Percentiles rank a stretch among this genome's conserved stretches.
Evolutionary conservation across 371 early-diverging fungal species (phyloP).

Genomic region (Parasitella parasitica): DNA sequence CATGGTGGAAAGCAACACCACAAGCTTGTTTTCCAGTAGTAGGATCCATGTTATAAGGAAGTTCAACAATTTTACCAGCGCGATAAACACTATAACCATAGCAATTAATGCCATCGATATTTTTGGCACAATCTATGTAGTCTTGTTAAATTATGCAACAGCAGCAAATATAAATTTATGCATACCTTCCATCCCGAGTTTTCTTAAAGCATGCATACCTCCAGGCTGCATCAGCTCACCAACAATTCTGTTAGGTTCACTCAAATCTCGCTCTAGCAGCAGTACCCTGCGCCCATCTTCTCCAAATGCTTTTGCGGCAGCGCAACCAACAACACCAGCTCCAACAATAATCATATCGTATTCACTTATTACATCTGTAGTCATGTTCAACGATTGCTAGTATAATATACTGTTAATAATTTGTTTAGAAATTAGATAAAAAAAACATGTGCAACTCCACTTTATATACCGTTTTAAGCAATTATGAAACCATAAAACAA

Average conservation of each 20-base stretch:
- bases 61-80: constrained; percentile 51
- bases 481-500: not conserved
- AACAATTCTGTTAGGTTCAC: constrained; percentile 92
- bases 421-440: too few species aligned
- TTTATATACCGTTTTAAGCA: not conserved
- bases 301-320: constrained; percentile 77
- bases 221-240: constrained; percentile 95
- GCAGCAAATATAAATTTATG: not conserved
- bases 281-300: constrained; percentile 68
- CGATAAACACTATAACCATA: constrained; percentile 85
- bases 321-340: constrained; percentile 85
- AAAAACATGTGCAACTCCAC: too few species aligned
- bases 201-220: constrained; percentile 74
- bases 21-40: constrained; percentile 42
- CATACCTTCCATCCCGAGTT: constrained; percentile 72
- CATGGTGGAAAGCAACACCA: constrained; percentile 93
- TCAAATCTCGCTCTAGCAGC: constrained; percentile 80
- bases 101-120: constrained; percentile 84
- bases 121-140: constrained; percentile 63
- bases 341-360: constrained; percentile 85
- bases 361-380: constrained; percentile 11
- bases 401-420: not conserved
- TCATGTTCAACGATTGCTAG: not conserved
- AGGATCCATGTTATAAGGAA: constrained; percentile 62
- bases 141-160: not conserved